These are phyloP conservation scores for Cnidoscolus chayamansa DNA, from an alignment of 441 rosid genomes.

Conservation along the genomic window DNA sequence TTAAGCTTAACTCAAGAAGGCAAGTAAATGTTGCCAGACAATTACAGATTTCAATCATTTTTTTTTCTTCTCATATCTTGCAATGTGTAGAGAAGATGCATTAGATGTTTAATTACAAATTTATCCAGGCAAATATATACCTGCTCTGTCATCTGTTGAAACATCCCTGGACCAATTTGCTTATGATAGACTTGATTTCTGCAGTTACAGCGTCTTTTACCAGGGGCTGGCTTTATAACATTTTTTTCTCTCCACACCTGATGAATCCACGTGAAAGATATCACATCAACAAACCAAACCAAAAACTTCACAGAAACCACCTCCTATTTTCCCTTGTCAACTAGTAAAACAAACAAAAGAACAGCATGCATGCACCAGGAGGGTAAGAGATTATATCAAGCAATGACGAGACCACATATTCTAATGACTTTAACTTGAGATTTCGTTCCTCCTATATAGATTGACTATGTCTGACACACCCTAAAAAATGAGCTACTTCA, in stretches of 20 bases:
- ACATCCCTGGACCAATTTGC: slow-evolving; percentile 99
- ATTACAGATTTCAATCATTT: not conserved
- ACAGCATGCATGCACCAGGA: not conserved
- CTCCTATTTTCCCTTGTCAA: not conserved
- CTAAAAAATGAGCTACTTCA: not conserved
- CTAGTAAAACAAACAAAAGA: not conserved
- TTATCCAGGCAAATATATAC: slow-evolving; percentile 30
- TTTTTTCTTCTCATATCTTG: not conserved
- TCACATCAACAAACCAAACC: slow-evolving; percentile 14
- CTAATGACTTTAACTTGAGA: not conserved
- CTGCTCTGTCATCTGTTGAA: slow-evolving; percentile 98
- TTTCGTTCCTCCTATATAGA: not conserved
- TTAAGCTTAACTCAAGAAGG: not conserved
- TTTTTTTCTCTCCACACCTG: slow-evolving; percentile 99
- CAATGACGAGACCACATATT: not conserved
- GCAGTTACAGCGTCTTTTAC: slow-evolving; percentile 91
- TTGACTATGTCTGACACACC: not conserved
- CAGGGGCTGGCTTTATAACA: slow-evolving; percentile 85
- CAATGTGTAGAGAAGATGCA: not conserved
- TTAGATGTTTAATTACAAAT: slow-evolving; percentile 1
- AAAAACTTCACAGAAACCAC: not conserved
- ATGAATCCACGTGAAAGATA: slow-evolving; percentile 18
- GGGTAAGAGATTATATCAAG: not conserved
- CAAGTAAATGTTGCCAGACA: not conserved
- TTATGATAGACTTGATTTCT: slow-evolving; percentile 95